phyloP scores from a whole-genome alignment of 2,329 filamentous ascomycete genomes.

The Ceratocystis albifundus region DNA sequence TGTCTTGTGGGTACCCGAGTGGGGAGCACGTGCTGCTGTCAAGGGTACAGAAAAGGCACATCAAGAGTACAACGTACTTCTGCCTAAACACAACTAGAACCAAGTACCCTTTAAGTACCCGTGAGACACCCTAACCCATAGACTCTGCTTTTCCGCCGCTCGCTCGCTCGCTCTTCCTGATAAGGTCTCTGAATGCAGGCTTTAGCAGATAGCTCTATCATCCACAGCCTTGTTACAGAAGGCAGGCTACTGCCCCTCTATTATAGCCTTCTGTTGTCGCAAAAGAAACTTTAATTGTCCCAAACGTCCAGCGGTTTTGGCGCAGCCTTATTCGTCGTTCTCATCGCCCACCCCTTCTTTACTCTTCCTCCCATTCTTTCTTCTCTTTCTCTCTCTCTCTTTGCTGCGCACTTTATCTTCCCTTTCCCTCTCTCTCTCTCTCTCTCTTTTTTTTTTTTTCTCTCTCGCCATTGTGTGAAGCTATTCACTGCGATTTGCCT shows the following conservation, averaged over 20 bases:
- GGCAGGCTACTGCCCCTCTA: neutral
- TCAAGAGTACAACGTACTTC: no score
- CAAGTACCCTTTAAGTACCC: no score
- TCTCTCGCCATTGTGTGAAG: slow-evolving; percentile 20
- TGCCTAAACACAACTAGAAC: no score
- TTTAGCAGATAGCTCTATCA: neutral
- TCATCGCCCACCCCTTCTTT: slow-evolving; percentile 10
- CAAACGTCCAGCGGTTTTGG: neutral
- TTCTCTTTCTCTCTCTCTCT: slow-evolving; percentile 6
- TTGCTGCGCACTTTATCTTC: slow-evolving; percentile 3
- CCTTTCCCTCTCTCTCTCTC: slow-evolving; percentile 24
- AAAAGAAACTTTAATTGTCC: neutral
- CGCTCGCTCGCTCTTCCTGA: no score
- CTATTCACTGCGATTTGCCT: neutral
- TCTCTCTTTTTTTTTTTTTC: no score
- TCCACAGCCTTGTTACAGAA: slow-evolving; percentile 10
- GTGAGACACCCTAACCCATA: no score
- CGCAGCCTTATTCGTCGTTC: slow-evolving; percentile 20
- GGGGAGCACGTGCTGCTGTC: no score
- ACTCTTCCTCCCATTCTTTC: neutral
- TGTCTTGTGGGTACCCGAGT: no score
- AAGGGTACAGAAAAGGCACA: no score
- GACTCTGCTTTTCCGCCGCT: no score
- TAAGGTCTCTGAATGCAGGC: neutral
- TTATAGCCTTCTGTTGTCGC: slow-evolving; percentile 1